phyloP scores from a whole-genome alignment of 257 asterid genomes.

The Coffea eugenioides region DNA sequence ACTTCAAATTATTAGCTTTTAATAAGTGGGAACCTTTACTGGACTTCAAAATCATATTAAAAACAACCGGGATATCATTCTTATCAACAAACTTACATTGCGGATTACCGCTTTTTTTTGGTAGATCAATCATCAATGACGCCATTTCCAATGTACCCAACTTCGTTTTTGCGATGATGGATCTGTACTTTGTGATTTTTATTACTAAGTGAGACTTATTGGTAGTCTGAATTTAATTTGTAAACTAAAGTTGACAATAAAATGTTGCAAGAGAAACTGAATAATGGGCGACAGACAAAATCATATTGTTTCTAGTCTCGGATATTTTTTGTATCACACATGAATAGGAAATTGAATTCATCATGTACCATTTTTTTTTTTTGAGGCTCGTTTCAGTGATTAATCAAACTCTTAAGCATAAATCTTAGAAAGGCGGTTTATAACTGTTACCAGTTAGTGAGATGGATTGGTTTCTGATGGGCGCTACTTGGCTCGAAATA shows the following conservation, averaged over 20 bases:
- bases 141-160: background rate
- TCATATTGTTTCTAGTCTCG: no score
- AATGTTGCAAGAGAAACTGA: background rate
- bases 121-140: background rate
- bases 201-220: background rate
- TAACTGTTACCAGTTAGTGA: background rate
- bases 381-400: no score
- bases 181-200: background rate
- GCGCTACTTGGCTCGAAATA: background rate
- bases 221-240: no score
- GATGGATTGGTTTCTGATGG: background rate
- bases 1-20: background rate
- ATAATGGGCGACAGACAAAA: no score
- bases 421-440: background rate
- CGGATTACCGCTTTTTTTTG: background rate
- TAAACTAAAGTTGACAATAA: background rate
- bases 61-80: background rate
- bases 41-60: background rate
- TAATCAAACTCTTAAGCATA: no score
- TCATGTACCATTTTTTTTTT: no score
- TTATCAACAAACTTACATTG: background rate
- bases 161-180: background rate
- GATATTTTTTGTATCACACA: no score
- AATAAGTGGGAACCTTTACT: background rate
- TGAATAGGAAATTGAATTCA: no score